Evolutionary conservation across 106 monocot species (phyloP), one percentile per base, ranked within the genome.

Genomic region (Dendrobium officinale): DNA sequence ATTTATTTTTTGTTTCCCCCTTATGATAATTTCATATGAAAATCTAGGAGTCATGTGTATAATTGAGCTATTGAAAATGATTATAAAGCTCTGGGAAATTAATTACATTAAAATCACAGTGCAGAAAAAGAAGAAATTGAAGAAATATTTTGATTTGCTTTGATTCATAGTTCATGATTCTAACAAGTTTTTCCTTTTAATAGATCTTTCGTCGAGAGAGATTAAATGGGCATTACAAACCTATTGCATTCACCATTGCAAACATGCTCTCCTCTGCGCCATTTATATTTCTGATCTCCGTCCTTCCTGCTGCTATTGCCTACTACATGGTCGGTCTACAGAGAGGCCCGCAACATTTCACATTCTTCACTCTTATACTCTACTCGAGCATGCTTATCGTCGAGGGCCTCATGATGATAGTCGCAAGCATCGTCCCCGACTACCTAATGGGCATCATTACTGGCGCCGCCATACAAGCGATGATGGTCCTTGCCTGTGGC

Each of bases 361-460:
- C 68, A 80, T 95, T 82, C 85, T 95, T 95, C 79, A 70, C 80
- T 4, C 77, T 88, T 1, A 83, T 92, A 17, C 84, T 95, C 1
- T 92, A 81, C 82, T 49, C 73, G 40, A 79, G 85, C 81, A 88
- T 95, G 92, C 72, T 92, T 72, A 74, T 95, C 2, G 94, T 95
- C 6, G 94, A 95, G 77, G 86, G 94, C 72, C 77, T 95, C 27
- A 95, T 95, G 94, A 95, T 95, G 95, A 92, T 95, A 33, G 95
- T 95, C 5, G 95, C 95, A 1, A 90, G 88, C 85, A 45, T 92
- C 42, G 88, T 95, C 59, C 92, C 95, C 0, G 87, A 92, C 55
- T 95, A 88, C 67, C 83, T 92, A 78, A 90, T 92, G 90, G 92
- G 95, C 29, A 95, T 95, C 79, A 92, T 95, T 59, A 90, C 90